Conservation (phyloP, 1,139 yeast genomes). For the Yamadazyma trypodendri region DNA sequence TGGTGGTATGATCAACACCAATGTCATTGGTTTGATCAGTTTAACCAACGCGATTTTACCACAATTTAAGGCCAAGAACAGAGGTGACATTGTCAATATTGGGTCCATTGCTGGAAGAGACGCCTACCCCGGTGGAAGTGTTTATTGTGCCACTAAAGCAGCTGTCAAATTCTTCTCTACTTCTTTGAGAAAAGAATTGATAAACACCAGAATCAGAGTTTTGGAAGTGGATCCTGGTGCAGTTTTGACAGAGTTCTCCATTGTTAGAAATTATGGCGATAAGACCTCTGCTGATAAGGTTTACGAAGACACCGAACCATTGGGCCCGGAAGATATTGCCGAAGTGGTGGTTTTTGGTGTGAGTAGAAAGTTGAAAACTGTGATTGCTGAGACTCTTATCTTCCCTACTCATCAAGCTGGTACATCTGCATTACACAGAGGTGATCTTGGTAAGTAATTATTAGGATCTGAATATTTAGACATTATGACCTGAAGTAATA, state of each 20-base stretch:
- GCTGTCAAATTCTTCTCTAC: constrained; percentile 76
- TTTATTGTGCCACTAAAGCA: constrained; percentile 88
- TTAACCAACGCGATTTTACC: constrained; percentile 42
- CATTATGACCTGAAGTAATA: constrained; percentile 8
- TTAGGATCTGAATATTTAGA: too few relatives aligned
- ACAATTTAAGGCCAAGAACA: constrained; percentile 45
- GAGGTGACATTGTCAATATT: constrained; percentile 78
- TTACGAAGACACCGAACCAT: constrained; percentile 47
- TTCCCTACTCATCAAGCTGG: constrained; percentile 57
- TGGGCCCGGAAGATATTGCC: constrained; percentile 49
- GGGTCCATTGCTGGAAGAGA: constrained; percentile 91
- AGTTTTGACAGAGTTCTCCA: constrained; percentile 80
- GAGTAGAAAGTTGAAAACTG: constrained; percentile 48
- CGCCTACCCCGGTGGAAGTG: constrained; percentile 81
- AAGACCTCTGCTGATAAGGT: constrained; percentile 40
- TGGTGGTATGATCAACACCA: constrained; percentile 38
- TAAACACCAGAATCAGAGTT: constrained; percentile 49
- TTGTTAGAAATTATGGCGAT: constrained; percentile 48
- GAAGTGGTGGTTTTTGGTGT: constrained; percentile 50
- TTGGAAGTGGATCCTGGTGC: constrained; percentile 57
- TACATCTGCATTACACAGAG: constrained; percentile 48
- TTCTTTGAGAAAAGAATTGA: constrained; percentile 48
- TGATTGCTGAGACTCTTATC: constrained; percentile 49
- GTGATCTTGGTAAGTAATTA: too few relatives aligned
- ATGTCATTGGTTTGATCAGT: constrained; percentile 41